phyloP scores from a whole-genome alignment of 352 stramenopile genomes.

The Peronospora belbahrii region DNA sequence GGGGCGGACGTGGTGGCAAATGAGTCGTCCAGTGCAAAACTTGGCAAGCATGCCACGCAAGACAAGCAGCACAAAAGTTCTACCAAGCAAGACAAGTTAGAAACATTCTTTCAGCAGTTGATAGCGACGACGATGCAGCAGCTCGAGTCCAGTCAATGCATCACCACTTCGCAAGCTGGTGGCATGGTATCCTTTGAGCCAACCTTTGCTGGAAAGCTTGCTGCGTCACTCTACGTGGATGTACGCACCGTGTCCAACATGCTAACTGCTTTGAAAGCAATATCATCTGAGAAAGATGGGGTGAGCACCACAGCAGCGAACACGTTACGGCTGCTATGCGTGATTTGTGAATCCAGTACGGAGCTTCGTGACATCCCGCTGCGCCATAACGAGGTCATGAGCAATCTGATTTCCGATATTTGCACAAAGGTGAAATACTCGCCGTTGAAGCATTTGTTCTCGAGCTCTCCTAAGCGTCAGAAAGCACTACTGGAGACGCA shows the following conservation, averaged over 20 bases:
- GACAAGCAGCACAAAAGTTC: conserved; percentile 14
- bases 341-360: conserved; percentile 57
- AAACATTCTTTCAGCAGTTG: conserved; percentile 79
- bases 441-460: conserved; percentile 48
- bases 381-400: conserved; percentile 96
- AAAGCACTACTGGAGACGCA: conserved; percentile 60
- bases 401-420: conserved; percentile 42
- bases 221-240: conserved; percentile 95
- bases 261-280: conserved; percentile 27
- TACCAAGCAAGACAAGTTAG: conserved; percentile 25
- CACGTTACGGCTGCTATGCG: conserved; percentile 33
- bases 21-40: background rate
- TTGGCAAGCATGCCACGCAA: conserved; percentile 17
- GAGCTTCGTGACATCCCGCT: conserved; percentile 95
- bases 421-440: conserved; percentile 54
- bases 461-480: conserved; percentile 38
- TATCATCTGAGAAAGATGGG: conserved; percentile 9
- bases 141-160: conserved; percentile 84
- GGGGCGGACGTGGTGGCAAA: conserved; percentile 11
- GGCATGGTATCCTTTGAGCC: conserved; percentile 44
- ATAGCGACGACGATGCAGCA: conserved; percentile 66
- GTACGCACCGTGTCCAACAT: conserved; percentile 84
- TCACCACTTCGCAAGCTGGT: conserved; percentile 24
- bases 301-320: conserved; percentile 1
- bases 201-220: conserved; percentile 88